Base-by-base conservation (phyloP, 2,329 filamentous ascomycete species). In the Mycocentrospora acerina region DNA sequence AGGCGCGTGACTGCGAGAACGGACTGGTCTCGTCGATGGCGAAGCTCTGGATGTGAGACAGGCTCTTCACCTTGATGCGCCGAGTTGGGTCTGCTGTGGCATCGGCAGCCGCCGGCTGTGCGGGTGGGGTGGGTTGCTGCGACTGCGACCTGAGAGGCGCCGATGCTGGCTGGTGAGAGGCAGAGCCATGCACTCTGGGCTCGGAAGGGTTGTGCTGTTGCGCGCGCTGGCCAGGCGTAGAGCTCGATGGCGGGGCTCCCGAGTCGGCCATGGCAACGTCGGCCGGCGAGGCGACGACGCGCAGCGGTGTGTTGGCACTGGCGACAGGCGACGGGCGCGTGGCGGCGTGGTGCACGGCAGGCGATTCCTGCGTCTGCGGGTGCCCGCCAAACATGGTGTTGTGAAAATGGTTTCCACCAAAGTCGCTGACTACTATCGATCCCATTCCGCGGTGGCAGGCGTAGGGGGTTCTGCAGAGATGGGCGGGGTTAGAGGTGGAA, bases 1-100 rank as follows among this genome's bases (percentile, higher is more conserved):
- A 40, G 45, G 65, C 68, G 50, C 63, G 66, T 37, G 55, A 78
- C 71, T 49, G 76, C 53, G 77, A 65, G 69, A 77, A 68, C 57
- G 76, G 52, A 67, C 82, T 61, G 85, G 75, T 73, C 51, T 95
- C 88, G 48, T 91, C 85, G 48, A 79, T 83, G 17, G 89, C 90
- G 48, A 98, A 85, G 62, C 81, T 89, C 64, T 93, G 88, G 46
- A 98, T 91, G 62, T 98, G 93, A 28, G 85, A 86, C 33, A 98
- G 75, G 66, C 95, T 90, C 58, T 87, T 86, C 29, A 98, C 83
- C 62, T 87, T 86, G 60, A 97, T 87, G 42, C 78, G 75, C 46
- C 71, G 75, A 25, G 80, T 78, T 19, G 79, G 76, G 55, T 60
- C 38, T 24, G 60, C 51, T 13, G 61, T 44, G 11, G 65, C 53